These are phyloP conservation scores for Boletellus deceptivus DNA, from an alignment of 1,284 basidiomycete species.

Conservation along the genomic window DNA sequence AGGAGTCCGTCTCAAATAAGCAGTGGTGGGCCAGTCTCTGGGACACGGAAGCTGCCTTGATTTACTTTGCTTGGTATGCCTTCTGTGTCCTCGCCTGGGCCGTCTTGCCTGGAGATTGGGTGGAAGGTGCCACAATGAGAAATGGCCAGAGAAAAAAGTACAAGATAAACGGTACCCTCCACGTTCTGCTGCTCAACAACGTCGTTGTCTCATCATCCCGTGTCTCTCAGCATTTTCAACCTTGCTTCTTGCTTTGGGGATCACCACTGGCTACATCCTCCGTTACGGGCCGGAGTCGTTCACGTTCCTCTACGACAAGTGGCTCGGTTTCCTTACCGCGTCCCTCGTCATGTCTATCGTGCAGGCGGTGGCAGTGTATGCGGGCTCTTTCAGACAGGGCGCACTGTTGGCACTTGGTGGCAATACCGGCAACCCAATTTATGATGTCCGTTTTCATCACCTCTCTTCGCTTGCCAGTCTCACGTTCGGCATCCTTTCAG, in stretches of 20 bases:
- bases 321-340: slow-evolving; percentile 86
- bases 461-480: not conserved
- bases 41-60: slow-evolving; percentile 73
- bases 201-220: not conserved
- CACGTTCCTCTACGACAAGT: slow-evolving; percentile 91
- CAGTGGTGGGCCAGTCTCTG: slow-evolving; percentile 74
- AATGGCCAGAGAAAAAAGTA: slow-evolving; percentile 81
- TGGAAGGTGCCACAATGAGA: slow-evolving; percentile 78
- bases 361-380: slow-evolving; percentile 78
- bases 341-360: slow-evolving; percentile 76
- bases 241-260: slow-evolving; percentile 73
- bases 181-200: not conserved
- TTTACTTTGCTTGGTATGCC: slow-evolving; percentile 90
- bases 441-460: slow-evolving; percentile 68
- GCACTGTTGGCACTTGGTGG: slow-evolving; percentile 87
- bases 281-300: slow-evolving; percentile 78
- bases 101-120: slow-evolving; percentile 83
- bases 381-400: slow-evolving; percentile 64
- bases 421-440: slow-evolving; percentile 85
- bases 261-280: slow-evolving; percentile 65
- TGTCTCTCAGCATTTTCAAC: slow-evolving; percentile 76
- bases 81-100: slow-evolving; percentile 85
- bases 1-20: slow-evolving; percentile 46
- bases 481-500: slow-evolving; percentile 42
- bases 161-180: slow-evolving; percentile 88